A percentile compares a stretch with the other conserved stretches of the same genome.
Evolutionary conservation across 306 rosid genomes (phyloP).

Genomic region (Ochetophila trinervis): DNA sequence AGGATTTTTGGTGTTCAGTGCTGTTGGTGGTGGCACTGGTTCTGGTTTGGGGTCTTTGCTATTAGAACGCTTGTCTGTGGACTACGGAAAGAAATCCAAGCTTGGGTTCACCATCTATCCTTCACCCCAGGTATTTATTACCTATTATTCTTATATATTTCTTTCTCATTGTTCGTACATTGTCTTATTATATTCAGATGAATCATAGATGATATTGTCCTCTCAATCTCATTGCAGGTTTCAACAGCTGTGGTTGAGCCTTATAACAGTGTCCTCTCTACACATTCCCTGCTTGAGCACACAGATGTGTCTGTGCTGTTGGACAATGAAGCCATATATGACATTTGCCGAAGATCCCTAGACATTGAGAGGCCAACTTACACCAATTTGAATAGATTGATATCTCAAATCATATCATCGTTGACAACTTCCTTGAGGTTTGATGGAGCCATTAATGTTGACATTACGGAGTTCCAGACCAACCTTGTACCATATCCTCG

Average conservation of each 20-base stretch:
- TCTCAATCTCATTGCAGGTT: slow-evolving; percentile 44
- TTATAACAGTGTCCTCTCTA: slow-evolving; percentile 94
- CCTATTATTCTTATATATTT: background rate
- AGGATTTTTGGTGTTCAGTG: slow-evolving; percentile 89
- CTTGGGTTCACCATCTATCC: slow-evolving; percentile 97
- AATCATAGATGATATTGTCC: background rate
- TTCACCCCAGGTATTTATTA: slow-evolving; percentile 87
- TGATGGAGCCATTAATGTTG: slow-evolving; percentile 97
- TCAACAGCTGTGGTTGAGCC: slow-evolving; percentile 99
- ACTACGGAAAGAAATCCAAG: slow-evolving; percentile 92
- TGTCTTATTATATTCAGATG: background rate
- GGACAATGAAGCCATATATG: slow-evolving; percentile 96
- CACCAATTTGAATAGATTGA: slow-evolving; percentile 86
- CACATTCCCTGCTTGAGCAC: slow-evolving; percentile 95
- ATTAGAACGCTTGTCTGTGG: slow-evolving; percentile 88
- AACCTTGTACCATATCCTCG: slow-evolving; percentile 97
- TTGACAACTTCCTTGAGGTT: slow-evolving; percentile 93
- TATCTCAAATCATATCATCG: slow-evolving; percentile 91
- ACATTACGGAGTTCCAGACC: slow-evolving; percentile 94
- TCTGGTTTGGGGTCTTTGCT: slow-evolving; percentile 90
- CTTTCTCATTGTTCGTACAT: background rate
- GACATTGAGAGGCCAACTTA: slow-evolving; percentile 97
- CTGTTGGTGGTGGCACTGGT: slow-evolving; percentile 98
- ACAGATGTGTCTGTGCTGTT: slow-evolving; percentile 91
- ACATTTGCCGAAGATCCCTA: slow-evolving; percentile 85